Conservation (phyloP, 2,329 filamentous ascomycete genomes). For the Akanthomyces muscarius region DNA sequence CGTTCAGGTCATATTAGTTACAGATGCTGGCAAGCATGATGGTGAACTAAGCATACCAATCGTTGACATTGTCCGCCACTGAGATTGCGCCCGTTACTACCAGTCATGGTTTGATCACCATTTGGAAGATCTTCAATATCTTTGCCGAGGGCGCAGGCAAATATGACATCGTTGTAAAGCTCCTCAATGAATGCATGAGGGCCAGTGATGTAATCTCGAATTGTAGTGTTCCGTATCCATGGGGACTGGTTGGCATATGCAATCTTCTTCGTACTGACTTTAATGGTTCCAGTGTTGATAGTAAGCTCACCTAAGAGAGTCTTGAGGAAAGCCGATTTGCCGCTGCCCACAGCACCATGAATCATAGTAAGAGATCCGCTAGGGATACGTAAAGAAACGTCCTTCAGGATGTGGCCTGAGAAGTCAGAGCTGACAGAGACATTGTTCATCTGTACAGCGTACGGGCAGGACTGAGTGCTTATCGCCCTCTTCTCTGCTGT, state of each 20-base stretch:
- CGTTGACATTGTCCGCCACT: conserved; percentile 13
- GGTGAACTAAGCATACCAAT: not conserved
- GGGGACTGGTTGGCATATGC: not conserved
- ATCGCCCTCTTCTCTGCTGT: not conserved
- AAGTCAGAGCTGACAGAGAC: not conserved
- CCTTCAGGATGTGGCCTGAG: not conserved
- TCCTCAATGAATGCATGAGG: not conserved
- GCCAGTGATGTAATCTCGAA: not conserved
- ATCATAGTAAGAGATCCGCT: not conserved
- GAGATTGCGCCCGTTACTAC: conserved; percentile 5
- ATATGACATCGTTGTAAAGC: not conserved
- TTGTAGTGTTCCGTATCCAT: conserved; percentile 1
- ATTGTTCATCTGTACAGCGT: not conserved
- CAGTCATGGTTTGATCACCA: not conserved
- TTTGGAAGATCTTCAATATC: not conserved
- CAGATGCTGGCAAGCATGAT: too few species aligned
- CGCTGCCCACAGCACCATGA: not conserved
- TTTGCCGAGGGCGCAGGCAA: not conserved
- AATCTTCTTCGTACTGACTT: not conserved
- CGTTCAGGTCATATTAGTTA: too few species aligned
- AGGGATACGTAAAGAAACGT: not conserved
- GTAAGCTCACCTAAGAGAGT: not conserved
- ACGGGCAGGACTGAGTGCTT: not conserved
- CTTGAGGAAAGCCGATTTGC: conserved; percentile 1
- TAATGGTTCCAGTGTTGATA: not conserved